These are phyloP conservation scores for Barnettozyma hawaiiensis DNA, from an alignment of 1,139 yeast species.

Conservation along the genomic window DNA sequence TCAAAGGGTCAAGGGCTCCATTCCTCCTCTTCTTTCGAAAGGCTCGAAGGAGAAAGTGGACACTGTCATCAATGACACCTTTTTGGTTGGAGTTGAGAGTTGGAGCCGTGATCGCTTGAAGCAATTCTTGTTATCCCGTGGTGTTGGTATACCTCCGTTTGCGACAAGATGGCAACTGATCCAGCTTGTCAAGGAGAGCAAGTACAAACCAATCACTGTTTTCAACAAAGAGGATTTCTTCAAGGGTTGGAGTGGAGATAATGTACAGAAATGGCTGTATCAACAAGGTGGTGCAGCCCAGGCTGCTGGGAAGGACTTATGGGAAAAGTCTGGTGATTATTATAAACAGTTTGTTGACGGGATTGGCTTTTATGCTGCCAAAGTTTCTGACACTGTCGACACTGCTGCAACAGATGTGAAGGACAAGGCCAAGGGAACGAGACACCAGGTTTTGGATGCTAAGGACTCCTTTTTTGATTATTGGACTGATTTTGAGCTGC, in stretches of 20 bases:
- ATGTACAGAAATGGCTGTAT: slow-evolving; percentile 36
- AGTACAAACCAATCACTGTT: slow-evolving; percentile 37
- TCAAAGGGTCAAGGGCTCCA: slow-evolving; percentile 27
- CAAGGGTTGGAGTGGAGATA: slow-evolving; percentile 41
- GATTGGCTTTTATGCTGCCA: slow-evolving; percentile 12
- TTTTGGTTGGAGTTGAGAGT: slow-evolving; percentile 39
- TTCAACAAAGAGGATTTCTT: slow-evolving; percentile 36
- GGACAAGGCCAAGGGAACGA: slow-evolving; percentile 14
- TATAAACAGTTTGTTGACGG: slow-evolving; percentile 15
- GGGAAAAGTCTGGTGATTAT: slow-evolving; percentile 28
- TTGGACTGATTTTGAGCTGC: slow-evolving; percentile 53
- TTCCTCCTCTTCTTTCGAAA: slow-evolving; percentile 31
- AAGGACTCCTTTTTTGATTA: slow-evolving; percentile 38
- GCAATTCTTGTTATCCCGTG: slow-evolving; percentile 48
- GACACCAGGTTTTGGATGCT: slow-evolving; percentile 22
- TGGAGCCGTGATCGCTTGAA: slow-evolving; percentile 47
- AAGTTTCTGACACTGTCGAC: slow-evolving; percentile 16
- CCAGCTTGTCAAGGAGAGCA: slow-evolving; percentile 41
- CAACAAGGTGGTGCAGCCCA: slow-evolving; percentile 32
- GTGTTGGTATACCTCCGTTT: slow-evolving; percentile 40
- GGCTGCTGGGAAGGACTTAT: slow-evolving; percentile 35
- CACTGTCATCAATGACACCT: slow-evolving; percentile 40
- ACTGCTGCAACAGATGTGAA: slow-evolving; percentile 22
- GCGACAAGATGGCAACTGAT: slow-evolving; percentile 43
- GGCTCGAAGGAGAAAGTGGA: slow-evolving; percentile 26